Conservation (phyloP, 345 rosid species). For the Trapa incisa region DNA sequence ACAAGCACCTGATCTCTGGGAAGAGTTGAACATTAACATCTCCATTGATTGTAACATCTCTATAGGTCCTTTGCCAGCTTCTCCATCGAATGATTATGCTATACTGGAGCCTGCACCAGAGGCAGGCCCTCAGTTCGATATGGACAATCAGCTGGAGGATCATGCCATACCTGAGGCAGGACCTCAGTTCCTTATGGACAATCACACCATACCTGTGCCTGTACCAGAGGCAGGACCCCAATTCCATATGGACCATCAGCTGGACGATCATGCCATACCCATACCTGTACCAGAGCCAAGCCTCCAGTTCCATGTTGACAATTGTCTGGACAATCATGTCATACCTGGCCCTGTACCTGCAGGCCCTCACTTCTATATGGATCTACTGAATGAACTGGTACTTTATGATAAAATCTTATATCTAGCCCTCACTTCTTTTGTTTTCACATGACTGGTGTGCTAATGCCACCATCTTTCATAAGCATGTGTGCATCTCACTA, state of each 20-base stretch:
- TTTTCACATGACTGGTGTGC: too few species aligned
- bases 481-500: too few species aligned
- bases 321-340: not conserved
- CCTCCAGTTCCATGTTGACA: slow-evolving; percentile 1
- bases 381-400: slow-evolving; percentile 3
- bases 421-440: not conserved
- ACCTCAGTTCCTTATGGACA: slow-evolving; percentile 3
- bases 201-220: not conserved
- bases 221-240: slow-evolving; percentile 12
- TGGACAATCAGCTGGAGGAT: not conserved
- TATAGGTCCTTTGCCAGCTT: not conserved
- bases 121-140: slow-evolving; percentile 10
- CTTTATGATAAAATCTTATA: not conserved
- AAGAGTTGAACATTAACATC: not conserved
- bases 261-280: not conserved
- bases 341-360: slow-evolving; percentile 2
- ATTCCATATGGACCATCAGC: slow-evolving; percentile 3
- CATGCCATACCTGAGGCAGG: slow-evolving; percentile 10
- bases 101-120: slow-evolving; percentile 3
- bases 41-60: not conserved
- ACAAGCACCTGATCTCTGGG: not conserved
- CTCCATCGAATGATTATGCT: not conserved
- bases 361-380: slow-evolving; percentile 9
- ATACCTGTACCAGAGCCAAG: slow-evolving; percentile 10
- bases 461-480: too few species aligned